Base-by-base conservation (phyloP, 2,329 filamentous ascomycete species). In the Penicillium sp. region DNA sequence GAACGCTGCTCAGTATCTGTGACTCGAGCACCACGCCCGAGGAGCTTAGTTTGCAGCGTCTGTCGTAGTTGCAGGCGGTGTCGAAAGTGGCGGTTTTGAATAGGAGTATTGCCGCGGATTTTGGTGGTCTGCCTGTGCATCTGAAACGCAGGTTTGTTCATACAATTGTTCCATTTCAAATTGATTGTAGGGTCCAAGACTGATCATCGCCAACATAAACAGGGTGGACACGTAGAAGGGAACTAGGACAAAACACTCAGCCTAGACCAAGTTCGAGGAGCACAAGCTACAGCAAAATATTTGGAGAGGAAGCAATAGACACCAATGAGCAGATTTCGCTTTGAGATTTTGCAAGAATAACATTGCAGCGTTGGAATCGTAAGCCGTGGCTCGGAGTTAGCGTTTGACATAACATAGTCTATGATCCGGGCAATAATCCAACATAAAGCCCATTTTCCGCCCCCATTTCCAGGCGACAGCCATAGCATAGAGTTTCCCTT, bases 321-420 rank as follows among this genome's bases (percentile, higher is more conserved):
- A n/a, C n/a, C 3, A 2, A 45, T 26, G 16, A 47, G 23, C 14
- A 35, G 9, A 19, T 29, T 4, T 45, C 27, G 47, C 32, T 41
- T 49, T 35, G 38, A 13, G 26, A 38, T 29, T 40, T n/a, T 45
- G 23, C 36, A 36, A 47, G 27, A 42, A 43, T 54, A 41, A 45
- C 30, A 50, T 48, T 19, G 47, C 35, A 55, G 49, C 52, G 42
- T 58, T 47, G 45, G 58, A 45, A 49, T 57, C 51, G 49, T 55
- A 52, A 54, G 23, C n/a, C 19, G 23, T 44, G 14, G 36, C 47
- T 51, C 36, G 46, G 29, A 23, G 35, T 53, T 43, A 40, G 18
- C 35, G 23, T 7, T 27, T 7, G 19, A 35, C 14, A 36, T 14
- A 30, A 35, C 14, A 36, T 9, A 18, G 27, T 44, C 23, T 34